Conservation (phyloP, 371 early-diverging fungal genomes). For the Neoconidiobolus thromboides region DNA sequence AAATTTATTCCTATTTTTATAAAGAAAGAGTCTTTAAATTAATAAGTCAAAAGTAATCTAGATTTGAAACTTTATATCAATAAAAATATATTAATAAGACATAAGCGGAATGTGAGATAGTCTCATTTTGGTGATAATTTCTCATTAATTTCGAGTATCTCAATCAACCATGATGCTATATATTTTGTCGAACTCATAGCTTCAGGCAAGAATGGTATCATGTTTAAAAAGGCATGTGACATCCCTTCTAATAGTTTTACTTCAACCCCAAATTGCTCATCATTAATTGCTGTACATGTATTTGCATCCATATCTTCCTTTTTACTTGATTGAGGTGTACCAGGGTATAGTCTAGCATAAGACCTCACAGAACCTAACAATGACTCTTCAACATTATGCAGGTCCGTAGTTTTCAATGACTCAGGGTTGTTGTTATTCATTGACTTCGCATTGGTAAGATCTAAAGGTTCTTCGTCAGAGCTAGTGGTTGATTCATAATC, state of each 20-base stretch:
- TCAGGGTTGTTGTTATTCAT: neutral
- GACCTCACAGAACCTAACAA: neutral
- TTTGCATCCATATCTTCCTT: neutral
- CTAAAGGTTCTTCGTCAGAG: neutral
- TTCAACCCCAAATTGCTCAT: constrained; percentile 15
- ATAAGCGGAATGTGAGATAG: too few species aligned
- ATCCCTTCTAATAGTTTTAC: constrained; percentile 72
- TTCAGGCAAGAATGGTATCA: constrained; percentile 74
- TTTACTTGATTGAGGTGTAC: constrained; percentile 10
- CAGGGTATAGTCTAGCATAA: constrained; percentile 2
- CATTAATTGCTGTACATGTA: neutral
- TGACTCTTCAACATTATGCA: neutral
- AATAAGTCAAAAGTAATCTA: too few species aligned
- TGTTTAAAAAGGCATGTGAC: constrained; percentile 80
- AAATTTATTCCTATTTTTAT: too few species aligned
- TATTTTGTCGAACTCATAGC: constrained; percentile 14
- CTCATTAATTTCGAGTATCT: neutral
- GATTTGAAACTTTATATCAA: too few species aligned
- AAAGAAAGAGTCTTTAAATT: too few species aligned
- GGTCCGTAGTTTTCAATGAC: neutral
- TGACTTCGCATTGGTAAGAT: neutral
- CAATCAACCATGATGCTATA: neutral
- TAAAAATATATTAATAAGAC: too few species aligned
- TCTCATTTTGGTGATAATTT: too few species aligned
- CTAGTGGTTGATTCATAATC: neutral